Evolutionary conservation across 192 early-diverging fungal genomes (phyloP).

Genomic region (Geranomyces michiganensis): DNA sequence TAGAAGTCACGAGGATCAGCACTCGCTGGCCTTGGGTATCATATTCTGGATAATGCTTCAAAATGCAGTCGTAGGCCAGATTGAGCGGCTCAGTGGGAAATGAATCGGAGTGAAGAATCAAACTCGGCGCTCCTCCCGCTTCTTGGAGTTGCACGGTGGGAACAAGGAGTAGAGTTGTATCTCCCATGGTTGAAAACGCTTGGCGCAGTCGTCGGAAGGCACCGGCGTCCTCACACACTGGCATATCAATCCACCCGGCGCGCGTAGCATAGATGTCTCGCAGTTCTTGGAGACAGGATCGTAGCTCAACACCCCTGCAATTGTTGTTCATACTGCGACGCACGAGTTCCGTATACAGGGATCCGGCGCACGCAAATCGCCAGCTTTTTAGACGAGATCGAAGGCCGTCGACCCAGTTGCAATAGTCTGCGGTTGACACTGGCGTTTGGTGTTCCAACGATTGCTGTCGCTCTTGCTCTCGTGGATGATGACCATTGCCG

Average conservation of each 20-base stretch:
- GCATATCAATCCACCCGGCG: conserved; percentile 7
- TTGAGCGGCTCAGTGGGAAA: neutral
- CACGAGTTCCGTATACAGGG: conserved; percentile 6
- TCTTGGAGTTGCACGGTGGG: neutral
- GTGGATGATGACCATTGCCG: neutral
- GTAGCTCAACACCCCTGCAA: neutral
- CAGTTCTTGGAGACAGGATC: conserved; percentile 10
- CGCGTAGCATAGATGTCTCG: conserved; percentile 8
- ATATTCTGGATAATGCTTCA: neutral
- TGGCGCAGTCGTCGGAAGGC: conserved; percentile 1
- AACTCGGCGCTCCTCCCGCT: neutral
- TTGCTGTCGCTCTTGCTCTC: neutral
- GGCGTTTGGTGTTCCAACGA: neutral
- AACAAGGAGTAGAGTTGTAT: conserved; percentile 7
- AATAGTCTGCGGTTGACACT: neutral
- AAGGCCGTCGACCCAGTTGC: neutral
- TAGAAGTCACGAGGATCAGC: conserved; percentile 1
- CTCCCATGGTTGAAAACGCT: conserved; percentile 8
- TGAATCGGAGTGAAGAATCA: neutral
- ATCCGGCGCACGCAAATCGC: conserved; percentile 12
- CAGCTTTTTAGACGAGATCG: neutral
- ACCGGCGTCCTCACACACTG: neutral
- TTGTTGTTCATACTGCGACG: conserved; percentile 6
- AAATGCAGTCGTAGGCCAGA: neutral
- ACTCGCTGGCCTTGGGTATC: neutral